Percentiles rank a stretch among this genome's conserved stretches.
Evolutionary conservation across 1,139 yeast genomes (phyloP).

Genomic region (Pichia sp.): DNA sequence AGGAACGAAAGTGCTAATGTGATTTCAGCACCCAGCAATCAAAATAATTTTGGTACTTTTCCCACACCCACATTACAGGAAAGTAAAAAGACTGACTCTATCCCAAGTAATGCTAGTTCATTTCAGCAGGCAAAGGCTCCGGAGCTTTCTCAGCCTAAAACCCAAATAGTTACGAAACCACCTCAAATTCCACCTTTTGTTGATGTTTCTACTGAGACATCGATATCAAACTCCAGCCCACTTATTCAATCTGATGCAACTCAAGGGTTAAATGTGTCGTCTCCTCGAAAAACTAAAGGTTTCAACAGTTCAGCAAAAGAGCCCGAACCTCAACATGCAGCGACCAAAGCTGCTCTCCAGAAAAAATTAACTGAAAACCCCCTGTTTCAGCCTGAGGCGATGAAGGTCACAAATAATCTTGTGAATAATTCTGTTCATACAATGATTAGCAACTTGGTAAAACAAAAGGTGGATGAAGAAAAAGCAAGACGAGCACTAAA

Average conservation of each 20-base stretch:
- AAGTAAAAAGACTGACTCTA: too few species aligned
- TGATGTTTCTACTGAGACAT: too few species aligned
- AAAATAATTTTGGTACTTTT: not conserved
- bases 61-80: too few species aligned
- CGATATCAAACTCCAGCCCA: not conserved
- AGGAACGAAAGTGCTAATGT: not conserved
- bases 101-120: too few species aligned
- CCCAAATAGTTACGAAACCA: too few species aligned
- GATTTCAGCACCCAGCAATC: not conserved
- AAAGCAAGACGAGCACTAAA: conserved; percentile 28
- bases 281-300: not conserved
- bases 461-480: conserved; percentile 28
- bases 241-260: not conserved
- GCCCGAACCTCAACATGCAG: not conserved
- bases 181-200: not conserved
- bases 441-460: conserved; percentile 33
- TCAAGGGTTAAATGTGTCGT: too few species aligned
- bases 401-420: conserved; percentile 32
- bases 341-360: conserved; percentile 4
- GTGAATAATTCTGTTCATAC: conserved; percentile 34
- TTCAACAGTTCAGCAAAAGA: not conserved
- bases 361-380: conserved; percentile 20
- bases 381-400: conserved; percentile 19
- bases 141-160: too few species aligned
- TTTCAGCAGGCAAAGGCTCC: too few species aligned